These are phyloP conservation scores for Yueomyces sp. DNA, from an alignment of 805 yeast species.

Conservation along the genomic window DNA sequence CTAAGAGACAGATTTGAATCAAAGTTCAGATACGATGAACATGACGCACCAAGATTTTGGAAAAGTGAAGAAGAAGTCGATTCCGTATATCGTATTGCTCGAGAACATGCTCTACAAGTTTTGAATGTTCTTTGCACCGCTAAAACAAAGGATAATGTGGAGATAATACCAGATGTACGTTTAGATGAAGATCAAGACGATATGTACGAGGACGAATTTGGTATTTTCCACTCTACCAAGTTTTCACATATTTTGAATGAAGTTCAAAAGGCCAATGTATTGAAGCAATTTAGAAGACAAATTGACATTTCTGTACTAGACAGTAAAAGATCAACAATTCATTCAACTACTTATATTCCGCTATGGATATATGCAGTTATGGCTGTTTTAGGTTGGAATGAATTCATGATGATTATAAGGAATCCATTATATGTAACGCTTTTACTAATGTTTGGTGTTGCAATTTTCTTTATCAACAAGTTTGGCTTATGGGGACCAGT, in stretches of 20 bases:
- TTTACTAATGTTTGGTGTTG: slow-evolving; percentile 43
- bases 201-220: slow-evolving; percentile 27
- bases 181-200: slow-evolving; percentile 21
- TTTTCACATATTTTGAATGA: slow-evolving; percentile 48
- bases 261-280: slow-evolving; percentile 42
- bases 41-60: slow-evolving; percentile 76
- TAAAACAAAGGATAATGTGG: slow-evolving; percentile 35
- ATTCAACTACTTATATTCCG: slow-evolving; percentile 70
- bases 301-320: slow-evolving; percentile 73
- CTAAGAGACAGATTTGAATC: slow-evolving; percentile 76
- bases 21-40: slow-evolving; percentile 66
- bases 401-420: slow-evolving; percentile 73
- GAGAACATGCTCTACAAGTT: slow-evolving; percentile 38
- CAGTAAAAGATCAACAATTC: slow-evolving; percentile 76
- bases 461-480: slow-evolving; percentile 51
- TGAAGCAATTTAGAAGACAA: slow-evolving; percentile 52
- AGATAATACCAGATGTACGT: slow-evolving; percentile 46
- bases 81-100: slow-evolving; percentile 48
- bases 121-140: slow-evolving; percentile 52
- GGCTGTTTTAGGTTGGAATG: slow-evolving; percentile 86
- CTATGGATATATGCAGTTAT: slow-evolving; percentile 64
- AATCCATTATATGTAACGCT: slow-evolving; percentile 74
- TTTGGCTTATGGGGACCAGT: slow-evolving; percentile 72
- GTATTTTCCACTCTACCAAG: slow-evolving; percentile 27
- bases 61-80: slow-evolving; percentile 64